Conservation (phyloP, 371 early-diverging fungal species). For the Coemansia sp. region DNA sequence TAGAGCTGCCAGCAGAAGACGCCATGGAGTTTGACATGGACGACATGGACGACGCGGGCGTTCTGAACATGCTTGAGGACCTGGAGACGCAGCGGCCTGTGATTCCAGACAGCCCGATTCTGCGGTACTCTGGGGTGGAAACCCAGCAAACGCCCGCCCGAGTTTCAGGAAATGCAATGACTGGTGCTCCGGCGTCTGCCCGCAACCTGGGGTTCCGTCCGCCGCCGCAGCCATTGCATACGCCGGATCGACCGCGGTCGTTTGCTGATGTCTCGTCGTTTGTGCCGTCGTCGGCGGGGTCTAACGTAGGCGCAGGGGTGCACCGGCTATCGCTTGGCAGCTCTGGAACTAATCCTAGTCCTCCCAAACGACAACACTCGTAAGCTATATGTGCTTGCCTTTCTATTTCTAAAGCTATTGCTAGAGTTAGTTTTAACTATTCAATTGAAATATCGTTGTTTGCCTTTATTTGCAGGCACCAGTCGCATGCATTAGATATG, state of each 20-base stretch:
- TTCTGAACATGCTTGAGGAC: conserved; percentile 25
- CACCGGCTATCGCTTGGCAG: neutral
- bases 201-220: conserved; percentile 24
- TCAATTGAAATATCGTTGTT: too few relatives aligned
- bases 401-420: neutral
- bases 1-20: conserved; percentile 9
- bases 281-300: conserved; percentile 12
- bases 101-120: conserved; percentile 26
- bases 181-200: neutral
- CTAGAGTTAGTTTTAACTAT: neutral
- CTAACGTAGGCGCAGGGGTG: neutral
- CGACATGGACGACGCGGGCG: conserved; percentile 25
- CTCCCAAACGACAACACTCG: neutral
- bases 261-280: conserved; percentile 38
- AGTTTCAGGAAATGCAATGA: neutral
- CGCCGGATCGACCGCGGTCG: conserved; percentile 16
- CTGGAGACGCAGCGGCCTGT: conserved; percentile 39
- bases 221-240: conserved; percentile 8
- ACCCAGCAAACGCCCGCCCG: neutral
- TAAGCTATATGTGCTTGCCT: neutral
- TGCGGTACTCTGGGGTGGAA: neutral
- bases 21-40: conserved; percentile 37
- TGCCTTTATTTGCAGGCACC: neutral
- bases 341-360: neutral
- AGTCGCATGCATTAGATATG: neutral